Conservation (phyloP, 2,329 filamentous ascomycete genomes). For the Pyrenochaeta sp. region DNA sequence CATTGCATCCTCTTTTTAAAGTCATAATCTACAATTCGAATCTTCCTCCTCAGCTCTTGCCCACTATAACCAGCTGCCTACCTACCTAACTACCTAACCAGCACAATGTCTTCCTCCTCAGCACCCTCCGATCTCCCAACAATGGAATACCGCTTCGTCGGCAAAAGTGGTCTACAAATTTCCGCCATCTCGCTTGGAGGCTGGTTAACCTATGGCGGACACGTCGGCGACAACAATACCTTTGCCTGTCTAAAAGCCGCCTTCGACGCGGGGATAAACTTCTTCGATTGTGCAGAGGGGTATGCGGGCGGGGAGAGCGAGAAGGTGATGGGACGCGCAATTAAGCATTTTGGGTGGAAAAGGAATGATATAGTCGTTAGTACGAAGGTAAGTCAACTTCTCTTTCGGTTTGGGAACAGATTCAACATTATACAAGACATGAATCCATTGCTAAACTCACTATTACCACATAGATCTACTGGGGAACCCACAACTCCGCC, state of each 20-base stretch:
- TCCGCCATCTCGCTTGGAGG: slow-evolving; percentile 73
- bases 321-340: slow-evolving; percentile 63
- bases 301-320: slow-evolving; percentile 64
- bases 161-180: slow-evolving; percentile 76
- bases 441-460: background rate
- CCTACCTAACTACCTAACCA: background rate
- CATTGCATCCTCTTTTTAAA: no score
- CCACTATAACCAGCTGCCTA: background rate
- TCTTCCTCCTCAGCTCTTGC: background rate
- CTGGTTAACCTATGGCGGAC: slow-evolving; percentile 75
- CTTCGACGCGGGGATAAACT: slow-evolving; percentile 67
- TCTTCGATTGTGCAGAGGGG: slow-evolving; percentile 67
- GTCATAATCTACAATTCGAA: no score
- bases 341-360: slow-evolving; percentile 67
- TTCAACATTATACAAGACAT: no score
- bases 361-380: slow-evolving; percentile 66
- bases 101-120: slow-evolving; percentile 4
- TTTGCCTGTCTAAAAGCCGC: slow-evolving; percentile 64
- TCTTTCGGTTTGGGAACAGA: background rate
- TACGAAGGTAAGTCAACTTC: slow-evolving; percentile 58
- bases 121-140: slow-evolving; percentile 45
- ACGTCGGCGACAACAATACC: slow-evolving; percentile 71
- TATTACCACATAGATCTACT: slow-evolving; percentile 64
- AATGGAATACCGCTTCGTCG: slow-evolving; percentile 78
- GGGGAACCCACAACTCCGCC: slow-evolving; percentile 64